Evolutionary conservation across 73 alveolate species (phyloP), one percentile per base, ranked within the genome.

Genomic region (Tetrahymena malaccensis): DNA sequence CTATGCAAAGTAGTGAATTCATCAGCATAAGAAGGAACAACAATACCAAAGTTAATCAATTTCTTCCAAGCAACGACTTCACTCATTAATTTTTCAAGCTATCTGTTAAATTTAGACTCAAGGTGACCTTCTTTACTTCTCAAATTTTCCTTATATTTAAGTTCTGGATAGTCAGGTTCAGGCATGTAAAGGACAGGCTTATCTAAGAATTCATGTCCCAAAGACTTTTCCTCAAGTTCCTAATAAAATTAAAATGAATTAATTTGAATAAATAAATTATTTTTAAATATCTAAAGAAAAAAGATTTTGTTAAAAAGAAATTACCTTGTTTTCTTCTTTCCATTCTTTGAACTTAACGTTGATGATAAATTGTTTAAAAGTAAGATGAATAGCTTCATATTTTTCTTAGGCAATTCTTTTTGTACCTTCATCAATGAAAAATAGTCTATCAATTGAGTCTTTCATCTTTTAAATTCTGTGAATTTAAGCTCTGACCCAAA

Each of bases 41-140:
- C 97, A 40, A 96, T 96, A 55, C 99, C 99, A 43, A 97, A 97
- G 31, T 98, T 94, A 57, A 97, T 97, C 40, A 98, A 94, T 93
- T 98, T 98, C 85, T 98, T 96, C 99, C 99, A 98, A 85, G 97
- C 96, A 15, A 97, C 95, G 22, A 97, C 99, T 89, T 98, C 99
- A 57, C 96, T 94, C 85, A 97, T 85, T 10, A 97, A 96, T 93
- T 97, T 98, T 84, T 97, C 95, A 57, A 98, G 94, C 34, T 95
- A 85, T 84, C 97, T 93, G 96, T 98, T 99, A 93, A 98, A 98
- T 96, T 98, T 98, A 94, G 98, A 95, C 56, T 98, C 99, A 21
- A 98, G 97, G 55, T 96, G 95, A 17, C 97, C 97, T 35, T 85
- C 55, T 70, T 89, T 95, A 17, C 95, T 70, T 95, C 94, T 85